Conservation (phyloP, 257 asterid genomes). For the Apocynum venetum region DNA sequence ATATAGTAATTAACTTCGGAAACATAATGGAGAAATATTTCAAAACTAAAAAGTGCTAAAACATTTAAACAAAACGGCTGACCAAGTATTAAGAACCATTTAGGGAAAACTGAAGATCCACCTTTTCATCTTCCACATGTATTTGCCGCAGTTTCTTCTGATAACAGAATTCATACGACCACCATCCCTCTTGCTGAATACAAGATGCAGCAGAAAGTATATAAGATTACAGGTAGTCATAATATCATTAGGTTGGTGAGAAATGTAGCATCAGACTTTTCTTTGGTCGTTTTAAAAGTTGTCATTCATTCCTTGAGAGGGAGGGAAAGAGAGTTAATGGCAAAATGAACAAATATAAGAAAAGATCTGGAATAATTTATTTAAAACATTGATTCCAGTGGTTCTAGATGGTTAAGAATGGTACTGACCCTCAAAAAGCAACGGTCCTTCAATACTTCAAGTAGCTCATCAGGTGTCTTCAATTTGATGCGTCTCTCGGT, state of each 20-base stretch:
- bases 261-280: neutral
- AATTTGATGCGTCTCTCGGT: constrained; percentile 63
- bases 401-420: neutral
- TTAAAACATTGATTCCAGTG: neutral
- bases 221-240: neutral
- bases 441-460: constrained; percentile 75
- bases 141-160: constrained; percentile 72
- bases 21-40: neutral
- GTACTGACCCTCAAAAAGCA: constrained; percentile 78
- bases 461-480: constrained; percentile 96
- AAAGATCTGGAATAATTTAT: neutral
- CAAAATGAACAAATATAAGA: neutral
- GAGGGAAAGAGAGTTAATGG: neutral
- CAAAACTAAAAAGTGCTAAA: neutral
- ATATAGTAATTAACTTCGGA: neutral
- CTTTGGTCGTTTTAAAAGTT: neutral
- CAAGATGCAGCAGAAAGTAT: neutral
- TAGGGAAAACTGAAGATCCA: constrained; percentile 24
- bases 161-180: constrained; percentile 97
- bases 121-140: constrained; percentile 94
- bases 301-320: neutral
- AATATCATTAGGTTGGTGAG: neutral
- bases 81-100: neutral
- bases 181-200: constrained; percentile 99
- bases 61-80: neutral